Evolutionary conservation across 2,329 filamentous ascomycete genomes (phyloP).

Genomic region (Scedosporium boydii): DNA sequence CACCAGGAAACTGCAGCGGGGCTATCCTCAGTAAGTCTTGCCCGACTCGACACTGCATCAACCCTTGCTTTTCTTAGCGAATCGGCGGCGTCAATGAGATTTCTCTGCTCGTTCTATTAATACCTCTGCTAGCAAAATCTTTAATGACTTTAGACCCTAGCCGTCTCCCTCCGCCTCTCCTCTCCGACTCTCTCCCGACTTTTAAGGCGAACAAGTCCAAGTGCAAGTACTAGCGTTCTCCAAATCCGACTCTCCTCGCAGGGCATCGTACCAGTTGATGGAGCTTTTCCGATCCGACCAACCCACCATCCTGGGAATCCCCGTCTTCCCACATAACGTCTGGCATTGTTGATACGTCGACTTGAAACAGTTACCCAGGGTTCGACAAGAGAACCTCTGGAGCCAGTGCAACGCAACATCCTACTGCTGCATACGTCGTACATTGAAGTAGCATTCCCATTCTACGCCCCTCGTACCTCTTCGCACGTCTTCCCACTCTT

Average conservation of each 20-base stretch:
- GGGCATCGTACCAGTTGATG: no score
- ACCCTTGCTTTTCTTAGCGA: not conserved
- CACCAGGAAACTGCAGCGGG: not conserved
- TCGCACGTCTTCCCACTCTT: not conserved
- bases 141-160: not conserved
- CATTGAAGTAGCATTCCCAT: not conserved
- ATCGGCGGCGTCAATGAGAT: not conserved
- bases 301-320: slow-evolving; percentile 13
- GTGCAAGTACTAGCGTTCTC: no score
- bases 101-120: not conserved
- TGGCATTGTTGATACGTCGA: slow-evolving; percentile 18
- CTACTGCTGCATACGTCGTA: no score
- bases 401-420: slow-evolving; percentile 3
- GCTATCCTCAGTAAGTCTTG: not conserved
- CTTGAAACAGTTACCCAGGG: slow-evolving; percentile 15
- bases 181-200: no score
- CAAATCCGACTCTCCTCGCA: no score
- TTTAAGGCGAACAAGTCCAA: no score
- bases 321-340: slow-evolving; percentile 11
- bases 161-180: not conserved
- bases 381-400: not conserved
- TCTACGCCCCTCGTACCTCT: not conserved
- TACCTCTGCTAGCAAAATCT: not conserved
- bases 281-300: slow-evolving; percentile 7
- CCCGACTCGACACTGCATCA: not conserved